Evolutionary conservation across 805 yeast genomes (phyloP).

Genomic region (Wickerhamiella parazyma): DNA sequence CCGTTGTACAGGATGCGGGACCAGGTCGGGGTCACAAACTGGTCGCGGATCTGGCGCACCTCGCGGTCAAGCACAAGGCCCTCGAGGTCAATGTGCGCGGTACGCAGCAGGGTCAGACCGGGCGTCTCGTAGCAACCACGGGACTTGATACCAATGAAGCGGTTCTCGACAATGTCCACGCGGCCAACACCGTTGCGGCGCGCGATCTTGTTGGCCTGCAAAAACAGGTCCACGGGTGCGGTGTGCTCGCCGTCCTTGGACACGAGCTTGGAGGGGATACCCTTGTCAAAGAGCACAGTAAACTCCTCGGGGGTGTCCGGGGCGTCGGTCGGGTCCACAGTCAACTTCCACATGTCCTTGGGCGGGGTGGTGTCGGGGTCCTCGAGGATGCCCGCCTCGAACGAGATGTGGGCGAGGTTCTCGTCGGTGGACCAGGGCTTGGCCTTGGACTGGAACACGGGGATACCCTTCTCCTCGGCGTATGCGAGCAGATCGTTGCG

Average conservation of each 20-base stretch:
- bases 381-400: constrained; percentile 98
- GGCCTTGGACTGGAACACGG: constrained; percentile 93
- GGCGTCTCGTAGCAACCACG: constrained; percentile 99
- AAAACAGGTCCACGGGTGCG: constrained; percentile 82
- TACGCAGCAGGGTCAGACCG: constrained; percentile 87
- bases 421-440: constrained; percentile 99
- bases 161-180: constrained; percentile 96
- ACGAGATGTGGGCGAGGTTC: constrained; percentile 96
- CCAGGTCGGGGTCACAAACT: constrained; percentile 85
- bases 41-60: constrained; percentile 93
- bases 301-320: constrained; percentile 88
- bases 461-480: constrained; percentile 83
- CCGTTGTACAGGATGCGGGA: constrained; percentile 90
- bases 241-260: constrained; percentile 51
- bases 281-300: constrained; percentile 67
- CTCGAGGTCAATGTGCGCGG: constrained; percentile 90
- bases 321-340: constrained; percentile 90
- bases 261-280: constrained; percentile 72
- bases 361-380: constrained; percentile 99
- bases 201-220: constrained; percentile 85
- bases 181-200: constrained; percentile 99
- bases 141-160: constrained; percentile 96
- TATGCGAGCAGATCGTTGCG: constrained; percentile 91
- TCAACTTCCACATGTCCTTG: constrained; percentile 99
- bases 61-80: constrained; percentile 96